A percentile compares a stretch with the other conserved stretches of the same genome.
phyloP scores from a whole-genome alignment of 306 rosid species.

The Inga oerstediana region DNA sequence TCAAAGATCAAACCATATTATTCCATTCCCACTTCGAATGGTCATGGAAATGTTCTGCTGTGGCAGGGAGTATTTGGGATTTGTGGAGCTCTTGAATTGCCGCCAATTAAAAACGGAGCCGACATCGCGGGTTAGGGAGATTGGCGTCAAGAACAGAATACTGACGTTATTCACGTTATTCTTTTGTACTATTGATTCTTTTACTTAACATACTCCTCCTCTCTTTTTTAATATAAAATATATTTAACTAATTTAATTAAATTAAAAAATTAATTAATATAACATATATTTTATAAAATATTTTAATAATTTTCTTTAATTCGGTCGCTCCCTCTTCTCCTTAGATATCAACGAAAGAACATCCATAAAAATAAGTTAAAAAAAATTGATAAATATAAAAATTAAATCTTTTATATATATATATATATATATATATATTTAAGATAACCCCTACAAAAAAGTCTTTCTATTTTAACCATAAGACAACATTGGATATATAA shows the following conservation, averaged over 20 bases:
- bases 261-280: no score
- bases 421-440: no score
- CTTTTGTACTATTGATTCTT: neutral
- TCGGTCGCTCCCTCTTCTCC: rapidly evolving
- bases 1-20: neutral
- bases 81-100: neutral
- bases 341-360: rapidly evolving
- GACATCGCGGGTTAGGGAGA: neutral
- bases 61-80: neutral
- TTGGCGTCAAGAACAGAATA: neutral
- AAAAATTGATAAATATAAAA: no score
- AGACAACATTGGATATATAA: neutral
- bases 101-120: neutral
- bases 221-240: no score
- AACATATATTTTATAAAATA: no score
- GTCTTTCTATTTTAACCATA: neutral
- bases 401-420: no score
- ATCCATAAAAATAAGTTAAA: no score
- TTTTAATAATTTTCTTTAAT: no score
- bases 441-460: no score
- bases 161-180: neutral
- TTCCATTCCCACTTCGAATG: neutral
- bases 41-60: neutral
- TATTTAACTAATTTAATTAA: no score
- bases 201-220: neutral